Base-by-base conservation (phyloP, 805 yeast genomes). In the Wickerhamiella occidentalis region DNA sequence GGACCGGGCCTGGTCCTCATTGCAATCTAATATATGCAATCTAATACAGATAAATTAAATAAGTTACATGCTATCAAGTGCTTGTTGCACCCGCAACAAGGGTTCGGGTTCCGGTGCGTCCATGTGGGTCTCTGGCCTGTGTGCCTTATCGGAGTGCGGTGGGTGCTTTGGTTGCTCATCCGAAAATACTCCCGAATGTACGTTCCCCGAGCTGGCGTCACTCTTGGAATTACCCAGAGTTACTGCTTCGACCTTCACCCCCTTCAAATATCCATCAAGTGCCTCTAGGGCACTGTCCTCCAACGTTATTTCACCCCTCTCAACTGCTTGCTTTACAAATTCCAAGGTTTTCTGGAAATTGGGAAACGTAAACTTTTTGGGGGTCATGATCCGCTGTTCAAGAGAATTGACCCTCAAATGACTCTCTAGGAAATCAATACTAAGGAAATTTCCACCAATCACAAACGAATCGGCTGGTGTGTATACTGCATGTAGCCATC, bases 401-500 rank as follows among this genome's bases (percentile, higher is more conserved):
- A 87, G 70, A 7, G 73, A 68, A 48, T 74, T 75, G 7, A 85
- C 73, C 44, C 68, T 68, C 35, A 85, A 60, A 60, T 87, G 94
- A 54, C 72, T 79, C 18, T 70, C 68, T 54, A 85, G 64, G 57
- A 80, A 80, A 49, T 76, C 65, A 37, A 78, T 60, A 0, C 94
- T 85, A 23, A 87, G 66, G 61, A 80, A 87, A 61, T 87, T 87
- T 0, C 96, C 96, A 2, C 96, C 96, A 49, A 87, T 75, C 2
- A 87, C 86, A 2, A 86, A 66, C 0, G 94, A 76, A 60, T 87
- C 95, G 13, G 68, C 66, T 0, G 94, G 90, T 0, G 96, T 86
- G 58, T 78, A 78, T 0, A 87, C 96, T 0, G 92, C 79, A 64
- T 87, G 96, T 45, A 87, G 86, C 94, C 95, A 87, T 0, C 95